Evolutionary conservation across 2,329 filamentous ascomycete species (phyloP).

Genomic region (Sodiomyces alkalinus): DNA sequence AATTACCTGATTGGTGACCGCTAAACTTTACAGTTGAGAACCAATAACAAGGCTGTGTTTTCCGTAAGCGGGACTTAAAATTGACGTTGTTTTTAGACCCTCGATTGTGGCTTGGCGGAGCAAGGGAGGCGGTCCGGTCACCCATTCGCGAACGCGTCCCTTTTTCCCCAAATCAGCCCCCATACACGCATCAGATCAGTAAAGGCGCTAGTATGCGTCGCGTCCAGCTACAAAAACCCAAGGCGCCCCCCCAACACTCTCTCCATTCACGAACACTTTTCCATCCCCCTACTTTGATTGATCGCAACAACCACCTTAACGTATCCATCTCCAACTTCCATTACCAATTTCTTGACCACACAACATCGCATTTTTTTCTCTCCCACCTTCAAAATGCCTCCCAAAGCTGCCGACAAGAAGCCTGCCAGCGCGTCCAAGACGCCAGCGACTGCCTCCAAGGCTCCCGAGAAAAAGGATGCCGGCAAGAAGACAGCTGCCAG

Average conservation of each 20-base stretch:
- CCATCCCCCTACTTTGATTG: conserved; percentile 3
- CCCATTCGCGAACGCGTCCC: conserved; percentile 1
- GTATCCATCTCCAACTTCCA: conserved; percentile 5
- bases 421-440: conserved; percentile 87
- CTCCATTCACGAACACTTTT: conserved; percentile 12
- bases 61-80: no score
- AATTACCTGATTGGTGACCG: no score
- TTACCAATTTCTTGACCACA: no score
- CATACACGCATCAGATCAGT: conserved; percentile 32
- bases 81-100: no score
- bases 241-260: conserved; percentile 31
- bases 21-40: no score
- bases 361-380: not conserved
- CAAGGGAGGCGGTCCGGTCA: no score
- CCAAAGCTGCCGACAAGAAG: conserved; percentile 98
- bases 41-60: no score
- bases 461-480: conserved; percentile 94
- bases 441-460: conserved; percentile 56
- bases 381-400: conserved; percentile 61
- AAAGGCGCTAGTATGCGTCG: conserved; percentile 32
- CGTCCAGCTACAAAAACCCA: conserved; percentile 48
- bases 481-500: conserved; percentile 98
- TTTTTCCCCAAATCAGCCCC: conserved; percentile 14
- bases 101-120: not conserved
- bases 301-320: conserved; percentile 2